Conservation (phyloP, 441 rosid species). For the Isatis lusitanica region DNA sequence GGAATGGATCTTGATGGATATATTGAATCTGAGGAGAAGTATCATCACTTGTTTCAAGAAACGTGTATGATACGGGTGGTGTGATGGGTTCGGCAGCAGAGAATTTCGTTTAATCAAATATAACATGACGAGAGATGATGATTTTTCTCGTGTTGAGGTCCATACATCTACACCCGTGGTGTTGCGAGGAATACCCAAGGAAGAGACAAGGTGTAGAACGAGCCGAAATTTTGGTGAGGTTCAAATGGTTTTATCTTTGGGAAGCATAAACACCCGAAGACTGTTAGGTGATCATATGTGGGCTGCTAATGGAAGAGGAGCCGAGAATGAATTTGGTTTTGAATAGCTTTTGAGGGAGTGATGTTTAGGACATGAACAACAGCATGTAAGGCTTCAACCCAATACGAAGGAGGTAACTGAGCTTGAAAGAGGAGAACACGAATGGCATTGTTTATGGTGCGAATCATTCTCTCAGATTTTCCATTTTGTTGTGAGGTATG, state of each 20-base stretch:
- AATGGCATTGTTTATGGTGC: background rate
- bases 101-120: background rate
- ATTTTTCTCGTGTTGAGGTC: background rate
- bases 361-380: background rate
- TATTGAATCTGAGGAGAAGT: no score
- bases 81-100: background rate
- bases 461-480: background rate
- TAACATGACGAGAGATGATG: background rate
- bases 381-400: background rate
- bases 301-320: background rate
- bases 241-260: background rate
- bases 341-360: accelerated
- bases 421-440: background rate
- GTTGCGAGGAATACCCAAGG: background rate
- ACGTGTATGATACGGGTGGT: no score
- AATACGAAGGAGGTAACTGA: background rate
- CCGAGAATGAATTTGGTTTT: background rate
- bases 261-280: background rate
- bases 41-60: no score
- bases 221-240: background rate
- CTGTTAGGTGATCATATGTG: background rate
- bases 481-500: background rate
- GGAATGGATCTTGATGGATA: no score
- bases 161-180: background rate
- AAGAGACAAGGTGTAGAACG: background rate